Percentiles rank a stretch among this genome's conserved stretches.
Evolutionary conservation across 371 early-diverging fungal genomes (phyloP).

Genomic region (Mucor lusitanicus): DNA sequence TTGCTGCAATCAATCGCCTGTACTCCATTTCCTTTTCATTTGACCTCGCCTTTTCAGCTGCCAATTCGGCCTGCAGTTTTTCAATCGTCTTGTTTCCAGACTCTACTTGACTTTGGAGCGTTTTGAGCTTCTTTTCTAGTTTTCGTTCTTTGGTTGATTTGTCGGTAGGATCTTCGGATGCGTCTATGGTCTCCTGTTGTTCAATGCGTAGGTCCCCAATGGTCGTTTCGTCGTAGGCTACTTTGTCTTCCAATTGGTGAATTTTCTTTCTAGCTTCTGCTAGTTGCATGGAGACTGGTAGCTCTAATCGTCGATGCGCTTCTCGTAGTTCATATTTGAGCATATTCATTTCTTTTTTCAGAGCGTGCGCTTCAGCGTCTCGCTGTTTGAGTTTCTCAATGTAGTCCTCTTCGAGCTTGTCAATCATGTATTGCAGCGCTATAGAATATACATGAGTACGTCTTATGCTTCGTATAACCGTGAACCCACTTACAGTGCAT

Average conservation of each 20-base stretch:
- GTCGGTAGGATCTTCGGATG: background rate
- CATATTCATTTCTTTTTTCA: conserved; percentile 65
- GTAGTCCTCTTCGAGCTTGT: conserved; percentile 60
- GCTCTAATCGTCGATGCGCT: conserved; percentile 42
- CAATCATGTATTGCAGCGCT: conserved; percentile 62
- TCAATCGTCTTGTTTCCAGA: conserved; percentile 50
- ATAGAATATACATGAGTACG: background rate
- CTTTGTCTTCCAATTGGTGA: conserved; percentile 42
- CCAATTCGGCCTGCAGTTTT: conserved; percentile 43
- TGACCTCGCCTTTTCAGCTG: conserved; percentile 38
- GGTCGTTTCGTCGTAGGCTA: conserved; percentile 24
- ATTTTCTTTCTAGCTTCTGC: conserved; percentile 61
- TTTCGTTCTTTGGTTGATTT: conserved; percentile 11
- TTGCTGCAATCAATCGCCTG: conserved; percentile 73
- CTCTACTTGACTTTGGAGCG: conserved; percentile 43
- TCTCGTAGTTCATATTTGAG: conserved; percentile 46
- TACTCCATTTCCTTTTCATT: conserved; percentile 66
- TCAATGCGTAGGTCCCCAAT: conserved; percentile 14
- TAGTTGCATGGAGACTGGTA: conserved; percentile 39
- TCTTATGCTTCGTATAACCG: background rate
- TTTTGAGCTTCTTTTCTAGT: conserved; percentile 35
- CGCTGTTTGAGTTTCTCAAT: conserved; percentile 56
- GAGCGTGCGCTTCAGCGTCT: conserved; percentile 55
- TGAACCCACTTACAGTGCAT: conserved; percentile 33
- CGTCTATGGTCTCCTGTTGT: background rate